Base-by-base conservation (phyloP, 73 alveolate genomes). In the Tetrahymena borealis region DNA sequence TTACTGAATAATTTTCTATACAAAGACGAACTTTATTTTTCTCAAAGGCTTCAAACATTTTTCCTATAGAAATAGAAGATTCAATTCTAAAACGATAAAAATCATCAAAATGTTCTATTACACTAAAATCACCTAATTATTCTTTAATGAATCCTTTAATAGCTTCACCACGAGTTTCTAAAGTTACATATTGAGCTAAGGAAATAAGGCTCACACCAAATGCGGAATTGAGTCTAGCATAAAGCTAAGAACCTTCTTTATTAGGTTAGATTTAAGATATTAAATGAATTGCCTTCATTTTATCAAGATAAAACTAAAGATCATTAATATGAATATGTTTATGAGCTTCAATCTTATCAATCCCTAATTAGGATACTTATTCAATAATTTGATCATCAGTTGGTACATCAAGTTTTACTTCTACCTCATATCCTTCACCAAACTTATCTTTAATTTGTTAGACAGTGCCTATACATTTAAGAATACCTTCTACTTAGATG, bases 371-470 rank as follows among this genome's bases (percentile, higher is more conserved):
- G 13, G 79, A 39, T 38, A 91, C 33, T 7, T 90, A 92, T 77
- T 78, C 94, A 40, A 91, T 41, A 20, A 95, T 92, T 96, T 97
- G 96, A 31, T 97, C 95, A 31, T 38, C 78, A 33, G 95, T 93
- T 0, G 98, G 98, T 38, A 92, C 94, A 35, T 90, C 94, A 13
- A 97, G 94, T 90, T 97, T 98, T 31, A 97, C 95, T 92, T 96
- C 98, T 32, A 98, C 94, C 90, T 98, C 99, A 94, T 96, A 98
- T 11, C 99, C 99, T 91, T 96, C 95, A 39, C 99, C 99, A 96
- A 94, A 98, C 90, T 96, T 97, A 95, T 96, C 97, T 94, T 97
- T 98, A 36, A 98, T 96, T 90, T 98, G 98, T 91, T 97, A 94
- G 8, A 98, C 97, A 11, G 99, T 91, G 0, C 99, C 99, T 91